Base-by-base conservation (phyloP, 2,329 filamentous ascomycete species). In the Meredithiella fracta region DNA sequence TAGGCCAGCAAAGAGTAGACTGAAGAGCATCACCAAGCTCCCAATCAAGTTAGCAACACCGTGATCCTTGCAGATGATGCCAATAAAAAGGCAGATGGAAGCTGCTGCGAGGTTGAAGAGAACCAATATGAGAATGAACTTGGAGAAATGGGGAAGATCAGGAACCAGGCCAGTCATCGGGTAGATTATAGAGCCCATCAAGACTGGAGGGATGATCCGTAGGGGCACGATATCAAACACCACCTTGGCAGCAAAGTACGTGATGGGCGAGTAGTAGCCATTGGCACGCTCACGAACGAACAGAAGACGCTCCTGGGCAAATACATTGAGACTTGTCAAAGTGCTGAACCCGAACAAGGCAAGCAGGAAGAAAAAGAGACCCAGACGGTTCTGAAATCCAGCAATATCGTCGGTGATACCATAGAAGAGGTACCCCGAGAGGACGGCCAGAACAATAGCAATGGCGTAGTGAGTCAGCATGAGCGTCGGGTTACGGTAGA, bases 381-480 rank as follows among this genome's bases (percentile, higher is more conserved):
- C 92, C 3, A 98, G 81, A 20, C 92, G 81, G 68, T 98, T 98
- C 68, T 98, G 92, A 77, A 98, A 98, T 34, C 94, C 92, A 60
- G 88, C 85, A 62, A 98, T 94, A 64, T 98, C 90, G 64, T 95
- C 89, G 0, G 90, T 95, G 51, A 98, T 74, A 1, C 91, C 92
- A 63, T 97, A 98, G 72, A 97, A 98, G 11, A 98, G 77, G 68
- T 86, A 97, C 2, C 92, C 92, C 1, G 91, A 90, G 58, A 98
- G 85, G 3, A 97, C 91, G 1, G 90, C 92, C 4, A 98, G 78
- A 0, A 97, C 72, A 59, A 98, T 97, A 6, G 92, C 89, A 62
- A 96, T 97, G 38, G 92, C 92, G 66, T 97, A 98, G 69, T 98
- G 92, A 0, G 90, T 96, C 58, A 98, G 78, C 92, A 98, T 98